Evolutionary conservation across 2,329 filamentous ascomycete genomes (phyloP).

Genomic region (Madurella fahalii): DNA sequence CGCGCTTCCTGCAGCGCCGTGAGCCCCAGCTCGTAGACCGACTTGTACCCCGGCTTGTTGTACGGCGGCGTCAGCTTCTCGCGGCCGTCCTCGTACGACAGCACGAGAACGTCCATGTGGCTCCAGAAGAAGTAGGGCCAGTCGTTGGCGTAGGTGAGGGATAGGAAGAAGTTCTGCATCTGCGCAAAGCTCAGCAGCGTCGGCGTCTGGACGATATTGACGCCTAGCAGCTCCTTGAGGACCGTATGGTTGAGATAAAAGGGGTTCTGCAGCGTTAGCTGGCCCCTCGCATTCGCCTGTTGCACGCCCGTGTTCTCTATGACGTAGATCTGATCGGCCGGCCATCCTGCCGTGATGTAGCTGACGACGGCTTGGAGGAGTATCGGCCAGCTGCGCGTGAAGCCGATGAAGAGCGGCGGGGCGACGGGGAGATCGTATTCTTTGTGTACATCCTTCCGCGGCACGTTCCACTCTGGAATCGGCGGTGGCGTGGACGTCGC

Average conservation of each 20-base stretch:
- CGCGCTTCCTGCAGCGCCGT: constrained; percentile 33
- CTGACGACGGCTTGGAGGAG: constrained; percentile 52
- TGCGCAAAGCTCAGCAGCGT: constrained; percentile 50
- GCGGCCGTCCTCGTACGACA: constrained; percentile 40
- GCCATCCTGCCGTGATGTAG: constrained; percentile 59
- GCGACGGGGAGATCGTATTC: constrained; percentile 35
- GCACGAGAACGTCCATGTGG: constrained; percentile 48
- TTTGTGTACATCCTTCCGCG: constrained; percentile 36
- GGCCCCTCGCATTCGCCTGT: constrained; percentile 46
- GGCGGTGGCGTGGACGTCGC: constrained; percentile 33
- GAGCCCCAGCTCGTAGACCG: constrained; percentile 39
- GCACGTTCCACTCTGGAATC: constrained; percentile 43
- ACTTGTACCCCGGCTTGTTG: constrained; percentile 37
- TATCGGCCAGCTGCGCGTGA: constrained; percentile 53
- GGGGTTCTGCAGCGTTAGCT: constrained; percentile 50
- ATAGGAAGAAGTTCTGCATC: constrained; percentile 51
- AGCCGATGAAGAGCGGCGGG: constrained; percentile 56
- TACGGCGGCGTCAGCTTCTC: constrained; percentile 32
- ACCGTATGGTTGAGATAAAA: constrained; percentile 52
- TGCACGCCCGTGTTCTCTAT: constrained; percentile 58
- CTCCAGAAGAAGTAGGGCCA: constrained; percentile 52
- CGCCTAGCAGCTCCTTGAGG: constrained; percentile 48
- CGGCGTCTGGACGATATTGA: constrained; percentile 45
- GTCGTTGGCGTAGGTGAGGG: constrained; percentile 37
- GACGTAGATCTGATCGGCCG: constrained; percentile 51